Base-by-base conservation (phyloP, 352 stramenopile genomes). In the Pythium dissotocum region DNA sequence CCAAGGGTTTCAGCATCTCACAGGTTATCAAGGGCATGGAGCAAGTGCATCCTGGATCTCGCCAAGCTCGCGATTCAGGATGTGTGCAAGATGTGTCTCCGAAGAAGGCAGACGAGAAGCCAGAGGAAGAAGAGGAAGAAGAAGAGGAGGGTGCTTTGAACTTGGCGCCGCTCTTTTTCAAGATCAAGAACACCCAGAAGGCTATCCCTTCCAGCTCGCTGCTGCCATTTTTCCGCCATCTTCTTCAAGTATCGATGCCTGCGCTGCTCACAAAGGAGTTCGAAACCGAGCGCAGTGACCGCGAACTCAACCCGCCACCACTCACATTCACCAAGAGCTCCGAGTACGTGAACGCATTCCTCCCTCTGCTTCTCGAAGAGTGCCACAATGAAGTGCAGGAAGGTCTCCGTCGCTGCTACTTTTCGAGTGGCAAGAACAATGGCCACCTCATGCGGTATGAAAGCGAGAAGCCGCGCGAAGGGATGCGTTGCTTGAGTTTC, bases 111-210 rank as follows among this genome's bases (percentile, higher is more conserved):
- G 18, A 69, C 2, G 46, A 69, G 21, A 48, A 70, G 46, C 38
- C 58, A 38, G 56, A 72, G 30, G 65, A 67, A 28, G 61, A 75
- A 2, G 67, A 84, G 51, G 80, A 89, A 2, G 76, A 89, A 21
- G 72, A 84, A n/a, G 78, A 86, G 12, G 76, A 73, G 8, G 69
- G 88, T 21, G 71, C 76, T 53, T 58, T 83, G 32, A 83, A 80
- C 14, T 85, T 90, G 30, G 83, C 87, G 10, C 75, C 79, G 8
- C 70, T 93, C 4, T 94, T 94, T 36, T 77, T 91, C 65, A 86
- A 88, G 35, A 95, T 96, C 65, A 94, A 94, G 57, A 83, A 80
- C 24, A 92, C 86, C 18, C 82, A 89, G 56, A 94, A 92, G 38
- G 75, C 86, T 1, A 85, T 92, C 49, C 72, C 83, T 6, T 72